Percentiles rank a stretch among this genome's conserved stretches.
Conservation (phyloP, 2,329 filamentous ascomycete genomes). For the Hymenoscyphus scutula region DNA sequence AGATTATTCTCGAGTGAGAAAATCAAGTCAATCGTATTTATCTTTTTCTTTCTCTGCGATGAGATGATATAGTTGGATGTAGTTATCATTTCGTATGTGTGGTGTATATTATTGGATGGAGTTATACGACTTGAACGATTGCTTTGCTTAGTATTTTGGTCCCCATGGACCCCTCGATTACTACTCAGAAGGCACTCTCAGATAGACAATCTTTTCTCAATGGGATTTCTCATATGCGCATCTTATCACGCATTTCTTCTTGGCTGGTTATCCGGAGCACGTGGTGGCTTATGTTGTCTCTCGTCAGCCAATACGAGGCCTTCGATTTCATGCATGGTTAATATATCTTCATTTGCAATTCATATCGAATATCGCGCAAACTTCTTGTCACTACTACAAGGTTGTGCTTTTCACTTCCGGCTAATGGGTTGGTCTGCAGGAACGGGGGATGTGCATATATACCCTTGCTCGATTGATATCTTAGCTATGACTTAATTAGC, state of each 20-base stretch:
- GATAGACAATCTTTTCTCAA: not conserved
- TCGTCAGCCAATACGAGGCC: not conserved
- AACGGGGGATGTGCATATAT: not conserved
- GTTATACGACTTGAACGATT: no score
- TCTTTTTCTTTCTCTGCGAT: no score
- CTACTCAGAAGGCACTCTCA: no score
- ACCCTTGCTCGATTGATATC: not conserved
- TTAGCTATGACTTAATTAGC: not conserved
- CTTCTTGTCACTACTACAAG: not conserved
- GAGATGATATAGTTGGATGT: no score
- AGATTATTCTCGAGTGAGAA: no score
- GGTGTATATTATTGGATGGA: no score
- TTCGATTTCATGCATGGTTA: not conserved
- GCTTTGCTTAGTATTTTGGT: no score
- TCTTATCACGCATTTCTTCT: not conserved
- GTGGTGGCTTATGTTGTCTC: not conserved
- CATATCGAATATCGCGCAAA: slow-evolving; percentile 5
- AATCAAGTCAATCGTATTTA: no score
- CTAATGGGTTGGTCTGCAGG: not conserved
- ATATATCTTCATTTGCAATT: slow-evolving; percentile 1
- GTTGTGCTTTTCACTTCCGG: not conserved
- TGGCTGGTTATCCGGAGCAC: not conserved
- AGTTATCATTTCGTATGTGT: no score
- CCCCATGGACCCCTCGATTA: no score
- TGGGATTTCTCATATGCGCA: not conserved